Percentiles rank a stretch among this genome's conserved stretches.
phyloP scores from a whole-genome alignment of 352 stramenopile species.

The Phytophthora foliorum region DNA sequence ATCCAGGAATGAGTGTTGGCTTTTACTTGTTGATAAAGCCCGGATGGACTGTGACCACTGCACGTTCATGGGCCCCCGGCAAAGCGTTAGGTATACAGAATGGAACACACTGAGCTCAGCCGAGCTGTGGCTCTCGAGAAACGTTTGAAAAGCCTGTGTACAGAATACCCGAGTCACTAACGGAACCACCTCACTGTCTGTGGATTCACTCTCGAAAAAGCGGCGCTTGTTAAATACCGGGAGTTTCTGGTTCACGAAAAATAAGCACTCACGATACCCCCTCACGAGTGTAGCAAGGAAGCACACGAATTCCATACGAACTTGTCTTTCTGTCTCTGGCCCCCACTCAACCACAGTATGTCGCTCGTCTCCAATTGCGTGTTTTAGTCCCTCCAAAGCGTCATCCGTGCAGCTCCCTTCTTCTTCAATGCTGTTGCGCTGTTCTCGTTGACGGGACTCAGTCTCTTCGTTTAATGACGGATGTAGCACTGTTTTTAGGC shows the following conservation, averaged over 20 bases:
- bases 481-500: conserved; percentile 67
- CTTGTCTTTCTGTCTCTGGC: conserved; percentile 58
- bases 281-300: conserved; percentile 73
- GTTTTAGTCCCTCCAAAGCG: conserved; percentile 6
- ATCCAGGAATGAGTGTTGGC: conserved; percentile 32
- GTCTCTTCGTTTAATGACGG: conserved; percentile 41
- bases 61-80: conserved; percentile 58
- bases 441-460: conserved; percentile 12
- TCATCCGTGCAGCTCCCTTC: conserved; percentile 7
- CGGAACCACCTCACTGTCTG: conserved; percentile 70
- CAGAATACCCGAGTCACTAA: conserved; percentile 76
- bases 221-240: conserved; percentile 91
- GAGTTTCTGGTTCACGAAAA: conserved; percentile 89
- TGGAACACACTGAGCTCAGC: conserved; percentile 83
- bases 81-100: conserved; percentile 74
- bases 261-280: conserved; percentile 87
- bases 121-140: conserved; percentile 82
- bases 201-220: conserved; percentile 70
- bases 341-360: conserved; percentile 31
- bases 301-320: conserved; percentile 82
- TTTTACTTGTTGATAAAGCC: conserved; percentile 35
- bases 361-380: conserved; percentile 22
- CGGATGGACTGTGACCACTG: conserved; percentile 57
- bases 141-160: conserved; percentile 83
- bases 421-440: conserved; percentile 10